A percentile compares a stretch with the other conserved stretches of the same genome.
phyloP scores from a whole-genome alignment of 176 grass and related monocot species.

The Raddia guianensis region DNA sequence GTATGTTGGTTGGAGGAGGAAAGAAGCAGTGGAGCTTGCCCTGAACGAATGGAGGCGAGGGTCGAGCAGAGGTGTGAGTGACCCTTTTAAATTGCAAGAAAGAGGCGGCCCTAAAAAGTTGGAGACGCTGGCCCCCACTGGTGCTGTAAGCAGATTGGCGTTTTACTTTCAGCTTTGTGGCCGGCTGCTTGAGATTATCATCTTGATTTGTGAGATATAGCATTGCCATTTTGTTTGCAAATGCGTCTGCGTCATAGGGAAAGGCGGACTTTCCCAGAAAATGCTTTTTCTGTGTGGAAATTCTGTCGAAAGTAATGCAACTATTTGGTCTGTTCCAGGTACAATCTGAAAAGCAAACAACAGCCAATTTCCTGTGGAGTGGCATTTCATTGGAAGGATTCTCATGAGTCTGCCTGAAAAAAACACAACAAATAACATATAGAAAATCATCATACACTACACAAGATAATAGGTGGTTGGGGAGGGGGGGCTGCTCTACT shows the following conservation, averaged over 20 bases:
- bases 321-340: slow-evolving; percentile 24
- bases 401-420: neutral
- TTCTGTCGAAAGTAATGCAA: slow-evolving; percentile 42
- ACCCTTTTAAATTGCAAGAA: slow-evolving; percentile 46
- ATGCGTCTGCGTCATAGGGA: slow-evolving; percentile 39
- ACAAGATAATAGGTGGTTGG: too few relatives aligned
- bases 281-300: slow-evolving; percentile 42
- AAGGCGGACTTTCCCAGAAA: slow-evolving; percentile 37
- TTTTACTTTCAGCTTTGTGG: slow-evolving; percentile 39
- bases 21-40: neutral
- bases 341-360: slow-evolving; percentile 4
- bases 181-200: slow-evolving; percentile 40
- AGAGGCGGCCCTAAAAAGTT: slow-evolving; percentile 41
- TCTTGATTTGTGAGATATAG: slow-evolving; percentile 36
- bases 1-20: slow-evolving; percentile 28
- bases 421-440: neutral
- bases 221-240: slow-evolving; percentile 35
- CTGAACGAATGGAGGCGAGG: slow-evolving; percentile 40
- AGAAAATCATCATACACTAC: too few relatives aligned
- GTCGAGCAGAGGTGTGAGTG: slow-evolving; percentile 19
- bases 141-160: slow-evolving; percentile 45
- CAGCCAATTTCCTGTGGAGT: neutral
- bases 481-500: too few relatives aligned
- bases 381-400: neutral
- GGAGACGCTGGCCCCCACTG: slow-evolving; percentile 10